phyloP scores from a whole-genome alignment of 2,329 filamentous ascomycete species.

The Pseudogymnoascus sp. region DNA sequence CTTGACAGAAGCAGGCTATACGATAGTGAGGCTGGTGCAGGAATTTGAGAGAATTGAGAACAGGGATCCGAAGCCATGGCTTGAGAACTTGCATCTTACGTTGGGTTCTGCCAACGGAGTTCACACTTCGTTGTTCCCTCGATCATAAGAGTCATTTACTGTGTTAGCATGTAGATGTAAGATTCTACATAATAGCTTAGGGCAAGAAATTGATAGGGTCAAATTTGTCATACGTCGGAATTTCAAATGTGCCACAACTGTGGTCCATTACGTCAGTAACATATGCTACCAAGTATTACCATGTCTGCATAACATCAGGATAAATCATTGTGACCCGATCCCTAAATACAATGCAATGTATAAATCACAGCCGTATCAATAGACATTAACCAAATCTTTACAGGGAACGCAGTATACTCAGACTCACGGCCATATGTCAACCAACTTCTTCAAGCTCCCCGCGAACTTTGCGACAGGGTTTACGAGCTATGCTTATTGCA shows the following conservation, averaged over 20 bases:
- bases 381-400: no score
- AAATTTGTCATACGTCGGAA: not conserved
- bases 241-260: not conserved
- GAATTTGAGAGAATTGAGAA: constrained; percentile 26
- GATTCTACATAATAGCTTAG: not conserved
- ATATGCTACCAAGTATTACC: no score
- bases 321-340: no score
- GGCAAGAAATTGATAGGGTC: not conserved
- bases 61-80: constrained; percentile 18
- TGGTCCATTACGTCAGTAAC: no score
- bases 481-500: no score
- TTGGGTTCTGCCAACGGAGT: constrained; percentile 17
- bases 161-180: not conserved
- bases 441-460: no score
- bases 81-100: constrained; percentile 18
- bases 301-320: no score
- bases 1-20: constrained; percentile 28
- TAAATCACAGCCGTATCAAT: no score
- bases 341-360: no score
- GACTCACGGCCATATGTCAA: no score
- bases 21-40: constrained; percentile 27
- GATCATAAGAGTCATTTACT: not conserved
- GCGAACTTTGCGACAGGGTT: no score
- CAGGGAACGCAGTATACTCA: no score
- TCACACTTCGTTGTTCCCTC: constrained; percentile 12